Evolutionary conservation across 1,284 basidiomycete species (phyloP), one percentile per base, ranked within the genome.

Genomic region (Mrakiaceae sp.): DNA sequence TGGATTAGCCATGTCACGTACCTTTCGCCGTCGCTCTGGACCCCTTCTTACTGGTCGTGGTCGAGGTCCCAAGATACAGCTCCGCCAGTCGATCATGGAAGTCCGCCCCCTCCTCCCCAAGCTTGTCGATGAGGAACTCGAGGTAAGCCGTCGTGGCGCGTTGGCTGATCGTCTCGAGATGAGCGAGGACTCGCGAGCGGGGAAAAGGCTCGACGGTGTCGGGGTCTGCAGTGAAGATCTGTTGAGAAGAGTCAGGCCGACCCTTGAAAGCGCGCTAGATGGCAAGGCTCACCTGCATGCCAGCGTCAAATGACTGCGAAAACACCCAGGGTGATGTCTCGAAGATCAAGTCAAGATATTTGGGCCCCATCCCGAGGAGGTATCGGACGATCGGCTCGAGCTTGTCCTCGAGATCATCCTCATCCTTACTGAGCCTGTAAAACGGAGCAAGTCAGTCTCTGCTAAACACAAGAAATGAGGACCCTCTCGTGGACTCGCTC

Each of bases 141-240:
- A 98, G 80, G 76, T 91, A 98, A 7, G 82, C 81, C 1, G 84
- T 80, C 70, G 87, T 90, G 8, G 88, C 75, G n/a, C 76, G 74
- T 2, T 81, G 81, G 68, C 88, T 82, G 46, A 89, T 80, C 16
- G 77, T 78, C 68, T 90, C 87, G 4, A 98, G 81, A 73, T 87
- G 93, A 60, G 85, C 81, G 3, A 85, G 84, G 1, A 96, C 89
- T 5, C 79, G 79, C 49, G 81, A 78, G 10, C 84, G 82, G n/a
- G 93, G 91, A 14, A 96, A 80, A 62, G 75, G 74, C 63, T 93
- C 89, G 1, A 87, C 87, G 67, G 95, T 91, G 50, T 77, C 78
- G 68, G 76, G 75, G 72, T 98, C 95, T 0, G 92, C 93, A 0
- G 87, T 92, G 74, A 98, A 98, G 60, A 99, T 91, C 87, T 95